phyloP scores from a whole-genome alignment of 768 basidiomycete genomes.

The Rhizopogon vulgaris region DNA sequence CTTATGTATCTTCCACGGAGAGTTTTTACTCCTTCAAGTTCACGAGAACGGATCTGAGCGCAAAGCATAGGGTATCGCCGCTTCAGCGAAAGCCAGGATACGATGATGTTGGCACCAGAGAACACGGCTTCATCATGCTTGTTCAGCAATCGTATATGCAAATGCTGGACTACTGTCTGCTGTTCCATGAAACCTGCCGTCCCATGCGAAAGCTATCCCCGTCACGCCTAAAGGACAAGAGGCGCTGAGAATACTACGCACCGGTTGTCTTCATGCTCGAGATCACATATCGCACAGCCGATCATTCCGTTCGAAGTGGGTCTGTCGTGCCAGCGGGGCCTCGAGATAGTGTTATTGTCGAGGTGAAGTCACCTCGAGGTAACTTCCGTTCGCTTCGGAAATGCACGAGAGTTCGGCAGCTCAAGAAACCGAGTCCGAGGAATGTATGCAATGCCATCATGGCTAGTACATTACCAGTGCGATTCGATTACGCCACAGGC shows the following conservation, averaged over 20 bases:
- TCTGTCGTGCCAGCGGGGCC: too few species aligned
- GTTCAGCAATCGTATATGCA: slow-evolving; percentile 21
- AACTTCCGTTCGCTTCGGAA: too few species aligned
- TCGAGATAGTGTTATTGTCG: too few species aligned
- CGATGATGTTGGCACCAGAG: slow-evolving; percentile 28
- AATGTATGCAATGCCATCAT: too few species aligned
- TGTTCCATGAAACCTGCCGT: slow-evolving; percentile 35
- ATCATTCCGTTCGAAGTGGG: too few species aligned
- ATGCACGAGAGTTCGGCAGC: too few species aligned
- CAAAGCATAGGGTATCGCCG: slow-evolving; percentile 44
- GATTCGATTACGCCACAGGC: too few species aligned
- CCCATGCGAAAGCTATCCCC: slow-evolving; percentile 38
- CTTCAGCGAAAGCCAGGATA: slow-evolving; percentile 44
- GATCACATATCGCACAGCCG: too few species aligned
- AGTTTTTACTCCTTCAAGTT: slow-evolving; percentile 16
- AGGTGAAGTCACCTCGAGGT: too few species aligned
- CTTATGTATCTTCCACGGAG: slow-evolving; percentile 31
- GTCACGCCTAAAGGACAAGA: slow-evolving; percentile 34
- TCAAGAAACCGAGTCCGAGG: too few species aligned
- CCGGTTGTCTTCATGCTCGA: not conserved
- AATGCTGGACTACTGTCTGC: slow-evolving; percentile 35
- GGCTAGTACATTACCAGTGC: too few species aligned
- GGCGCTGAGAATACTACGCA: slow-evolving; percentile 10
- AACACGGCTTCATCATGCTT: slow-evolving; percentile 20
- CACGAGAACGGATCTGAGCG: slow-evolving; percentile 27